Conservation (phyloP, 805 yeast genomes). For the Pichia pseudocactophila region DNA sequence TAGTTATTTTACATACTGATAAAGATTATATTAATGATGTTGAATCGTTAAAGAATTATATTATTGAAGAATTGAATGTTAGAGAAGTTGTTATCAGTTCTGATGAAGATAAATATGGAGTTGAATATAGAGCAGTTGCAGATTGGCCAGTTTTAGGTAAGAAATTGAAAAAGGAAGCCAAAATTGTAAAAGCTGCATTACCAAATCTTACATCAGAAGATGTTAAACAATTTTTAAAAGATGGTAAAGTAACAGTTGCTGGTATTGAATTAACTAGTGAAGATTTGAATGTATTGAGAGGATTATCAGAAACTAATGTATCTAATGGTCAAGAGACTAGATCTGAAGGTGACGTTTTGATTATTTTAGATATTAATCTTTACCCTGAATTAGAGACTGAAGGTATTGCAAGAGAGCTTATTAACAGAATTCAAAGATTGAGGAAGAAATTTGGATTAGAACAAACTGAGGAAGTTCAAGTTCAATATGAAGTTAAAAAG, state of each 20-base stretch:
- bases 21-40: constrained; percentile 66
- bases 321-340: constrained; percentile 75
- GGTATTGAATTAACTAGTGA: constrained; percentile 83
- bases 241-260: constrained; percentile 75
- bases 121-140: constrained; percentile 88
- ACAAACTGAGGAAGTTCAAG: constrained; percentile 90
- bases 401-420: constrained; percentile 92
- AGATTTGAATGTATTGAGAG: constrained; percentile 85
- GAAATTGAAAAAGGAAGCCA: constrained; percentile 89
- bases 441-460: constrained; percentile 94
- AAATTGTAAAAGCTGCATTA: constrained; percentile 88
- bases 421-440: constrained; percentile 94
- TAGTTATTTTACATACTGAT: constrained; percentile 81
- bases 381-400: constrained; percentile 86
- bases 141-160: constrained; percentile 99
- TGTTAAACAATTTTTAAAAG: constrained; percentile 62
- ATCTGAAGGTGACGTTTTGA: constrained; percentile 81
- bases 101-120: constrained; percentile 88
- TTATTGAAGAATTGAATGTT: constrained; percentile 85
- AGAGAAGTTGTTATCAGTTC: constrained; percentile 80
- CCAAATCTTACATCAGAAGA: constrained; percentile 75
- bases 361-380: constrained; percentile 79
- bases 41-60: constrained; percentile 66
- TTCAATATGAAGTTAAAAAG: constrained; percentile 66
- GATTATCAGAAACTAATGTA: constrained; percentile 60